Percentiles rank a stretch among this genome's conserved stretches.
Conservation (phyloP, 768 basidiomycete genomes). For the Podaxis sp. region DNA sequence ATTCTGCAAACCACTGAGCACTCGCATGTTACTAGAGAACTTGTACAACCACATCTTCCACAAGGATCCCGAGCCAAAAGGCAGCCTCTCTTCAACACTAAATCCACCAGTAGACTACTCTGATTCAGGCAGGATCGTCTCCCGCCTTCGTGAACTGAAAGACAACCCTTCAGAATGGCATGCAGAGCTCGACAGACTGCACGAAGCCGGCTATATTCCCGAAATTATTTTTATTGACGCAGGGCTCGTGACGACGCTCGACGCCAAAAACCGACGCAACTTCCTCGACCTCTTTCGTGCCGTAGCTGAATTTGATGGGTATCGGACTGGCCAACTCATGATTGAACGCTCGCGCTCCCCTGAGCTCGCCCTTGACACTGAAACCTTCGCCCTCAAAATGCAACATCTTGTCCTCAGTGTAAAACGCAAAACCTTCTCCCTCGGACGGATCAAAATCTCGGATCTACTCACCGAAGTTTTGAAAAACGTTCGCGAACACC, state of each 20-base stretch:
- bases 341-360: conserved; percentile 91
- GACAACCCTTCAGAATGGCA: conserved; percentile 66
- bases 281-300: conserved; percentile 97
- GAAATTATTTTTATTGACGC: conserved; percentile 97
- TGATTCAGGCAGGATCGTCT: conserved; percentile 61
- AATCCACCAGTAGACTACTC: conserved; percentile 34
- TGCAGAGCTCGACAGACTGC: conserved; percentile 56
- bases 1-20: conserved; percentile 82
- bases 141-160: conserved; percentile 58
- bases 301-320: conserved; percentile 95
- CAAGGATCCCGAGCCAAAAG: conserved; percentile 14
- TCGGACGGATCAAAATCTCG: conserved; percentile 95
- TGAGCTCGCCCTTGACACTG: conserved; percentile 83
- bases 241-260: conserved; percentile 87
- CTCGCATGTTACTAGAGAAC: conserved; percentile 56
- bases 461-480: conserved; percentile 91
- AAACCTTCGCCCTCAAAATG: conserved; percentile 97
- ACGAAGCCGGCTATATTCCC: conserved; percentile 76
- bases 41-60: conserved; percentile 53
- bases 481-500: conserved; percentile 80
- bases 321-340: conserved; percentile 93
- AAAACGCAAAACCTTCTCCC: conserved; percentile 94
- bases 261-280: conserved; percentile 78
- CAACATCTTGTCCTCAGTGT: conserved; percentile 92
- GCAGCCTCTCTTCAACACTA: conserved; percentile 20